Evolutionary conservation across 352 stramenopile species (phyloP), one percentile per base, ranked within the genome.

Genomic region (Ophiocytium majus): DNA sequence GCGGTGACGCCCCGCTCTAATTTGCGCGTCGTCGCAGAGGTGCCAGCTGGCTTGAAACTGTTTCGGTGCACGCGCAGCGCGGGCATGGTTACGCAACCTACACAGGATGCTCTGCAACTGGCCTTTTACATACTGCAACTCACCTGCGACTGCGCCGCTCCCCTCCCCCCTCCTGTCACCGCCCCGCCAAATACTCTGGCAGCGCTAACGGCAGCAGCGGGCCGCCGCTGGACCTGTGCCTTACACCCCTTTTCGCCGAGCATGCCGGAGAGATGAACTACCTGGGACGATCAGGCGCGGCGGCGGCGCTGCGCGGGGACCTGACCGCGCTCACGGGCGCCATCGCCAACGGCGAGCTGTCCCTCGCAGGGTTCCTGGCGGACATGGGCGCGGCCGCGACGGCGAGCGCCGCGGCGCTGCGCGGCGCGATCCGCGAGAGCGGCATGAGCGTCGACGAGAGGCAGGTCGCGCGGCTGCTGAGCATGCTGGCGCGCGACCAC

Each of bases 361-460:
- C 32, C 80, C 57, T 89, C 49, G 82, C 86, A 17, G 82, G 82
- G 28, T 89, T 97, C 50, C 95, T 97, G 93, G 93, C 95, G 85
- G 94, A 97, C 66, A 92, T 97, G 17, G 94, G 94, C 9, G 95
- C 96, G 86, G 91, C 91, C 66, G 94, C 91, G 83, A 96, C 93
- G 79, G 92, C 93, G 35, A 94, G 90, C 23, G 74, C 92, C 9
- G 91, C 93, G 81, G 90, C 92, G 19, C 95, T 97, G 85, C 93
- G 93, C 23, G 93, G 92, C 76, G 90, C 96, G 9, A 88, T 88
- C 57, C 91, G 91, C 0, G 93, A 97, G 84, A 93, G 93, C 35
- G 93, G 93, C 0, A 85, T 96, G 0, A 90, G 91, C 19, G 95
- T 96, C 79, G 92, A 94, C 10, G 92, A 93, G 28, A 90, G 91